Evolutionary conservation across 176 grass and related monocot species (phyloP).

Genomic region (Avena insularis): DNA sequence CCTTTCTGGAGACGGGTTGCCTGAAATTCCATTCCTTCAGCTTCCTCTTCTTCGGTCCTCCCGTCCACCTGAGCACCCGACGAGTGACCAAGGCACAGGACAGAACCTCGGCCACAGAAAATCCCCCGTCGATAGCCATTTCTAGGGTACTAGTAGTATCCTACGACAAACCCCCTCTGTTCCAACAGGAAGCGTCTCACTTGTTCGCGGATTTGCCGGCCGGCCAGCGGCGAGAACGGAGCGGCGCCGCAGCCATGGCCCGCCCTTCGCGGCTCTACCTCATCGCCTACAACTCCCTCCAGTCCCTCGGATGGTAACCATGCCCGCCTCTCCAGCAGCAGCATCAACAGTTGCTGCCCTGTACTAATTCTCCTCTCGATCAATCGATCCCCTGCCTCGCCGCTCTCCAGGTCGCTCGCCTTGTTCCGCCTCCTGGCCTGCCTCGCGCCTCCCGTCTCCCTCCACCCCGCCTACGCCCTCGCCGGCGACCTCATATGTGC

Average conservation of each 20-base stretch:
- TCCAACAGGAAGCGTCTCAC: not conserved
- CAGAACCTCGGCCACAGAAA: constrained; percentile 18
- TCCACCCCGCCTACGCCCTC: constrained; percentile 58
- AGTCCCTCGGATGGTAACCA: constrained; percentile 75
- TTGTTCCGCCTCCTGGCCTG: constrained; percentile 58
- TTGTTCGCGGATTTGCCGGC: no score
- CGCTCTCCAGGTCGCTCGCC: constrained; percentile 62
- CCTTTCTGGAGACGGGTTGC: not conserved
- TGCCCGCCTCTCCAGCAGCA: not conserved
- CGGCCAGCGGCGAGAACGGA: no score
- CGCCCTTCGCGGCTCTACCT: constrained; percentile 66
- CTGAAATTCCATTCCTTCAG: no score
- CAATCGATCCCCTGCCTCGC: constrained; percentile 1
- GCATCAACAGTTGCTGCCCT: not conserved
- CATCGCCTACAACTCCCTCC: constrained; percentile 85
- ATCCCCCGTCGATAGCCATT: no score
- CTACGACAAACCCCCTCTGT: not conserved
- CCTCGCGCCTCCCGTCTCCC: constrained; percentile 32
- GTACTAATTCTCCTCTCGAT: not conserved
- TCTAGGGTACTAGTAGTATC: no score
- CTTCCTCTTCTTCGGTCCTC: not conserved
- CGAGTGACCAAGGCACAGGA: not conserved
- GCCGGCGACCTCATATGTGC: constrained; percentile 83
- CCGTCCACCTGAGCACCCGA: not conserved
- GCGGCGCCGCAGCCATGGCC: constrained; percentile 67